Base-by-base conservation (phyloP, 768 basidiomycete species). In the Rhodosporidiobolus odoratus region DNA sequence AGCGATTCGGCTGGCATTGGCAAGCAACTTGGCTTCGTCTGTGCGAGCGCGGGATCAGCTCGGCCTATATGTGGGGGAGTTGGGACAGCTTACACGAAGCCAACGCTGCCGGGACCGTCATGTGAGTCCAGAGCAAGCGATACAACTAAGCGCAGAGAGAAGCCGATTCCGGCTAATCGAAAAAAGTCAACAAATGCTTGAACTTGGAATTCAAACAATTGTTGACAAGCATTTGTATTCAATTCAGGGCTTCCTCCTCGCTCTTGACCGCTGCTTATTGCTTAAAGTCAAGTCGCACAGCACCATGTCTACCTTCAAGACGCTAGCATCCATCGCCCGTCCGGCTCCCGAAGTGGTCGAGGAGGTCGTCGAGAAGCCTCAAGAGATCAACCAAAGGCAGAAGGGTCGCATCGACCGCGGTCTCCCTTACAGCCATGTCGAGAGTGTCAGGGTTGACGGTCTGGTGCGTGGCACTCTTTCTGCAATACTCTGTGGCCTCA, bases 1-100 rank as follows among this genome's bases (percentile, higher is more conserved):
- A 27, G 89, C 87, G 60, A 97, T 90, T 30, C 90, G 87, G 3
- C 88, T 86, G 32, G 90, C 87, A 81, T 97, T 96, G 65, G 87
- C 84, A 67, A 96, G 82, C 69, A 96, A 84, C 77, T 92, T 53
- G 19, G 56, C 47, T 53, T 73, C 72, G 45, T 73, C 72, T 73
- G 62, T 25, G 37, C n/a, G 19, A 12, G 13, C 0, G 37, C 0
- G 27, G 9, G 58, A 58, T 73, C n/a, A 65, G 71, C 3, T 19
- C 58, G 23, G 62, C 16, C 7, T 16, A 25, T 32, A n/a, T 0
- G 0, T 8, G 2, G 40, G 13, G 8, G 30, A 1, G 64, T 15
- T 5, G 2, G 9, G 6, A 7, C 35, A 8, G 40, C 69, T n/a
- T 32, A 71, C 69, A 71, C 17, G 54, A 45, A 12, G 32, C 56